A percentile compares a stretch with the other conserved stretches of the same genome.
These are phyloP conservation scores for Diaporthe sp. DNA, from an alignment of 2,329 filamentous ascomycete species.

Conservation along the genomic window DNA sequence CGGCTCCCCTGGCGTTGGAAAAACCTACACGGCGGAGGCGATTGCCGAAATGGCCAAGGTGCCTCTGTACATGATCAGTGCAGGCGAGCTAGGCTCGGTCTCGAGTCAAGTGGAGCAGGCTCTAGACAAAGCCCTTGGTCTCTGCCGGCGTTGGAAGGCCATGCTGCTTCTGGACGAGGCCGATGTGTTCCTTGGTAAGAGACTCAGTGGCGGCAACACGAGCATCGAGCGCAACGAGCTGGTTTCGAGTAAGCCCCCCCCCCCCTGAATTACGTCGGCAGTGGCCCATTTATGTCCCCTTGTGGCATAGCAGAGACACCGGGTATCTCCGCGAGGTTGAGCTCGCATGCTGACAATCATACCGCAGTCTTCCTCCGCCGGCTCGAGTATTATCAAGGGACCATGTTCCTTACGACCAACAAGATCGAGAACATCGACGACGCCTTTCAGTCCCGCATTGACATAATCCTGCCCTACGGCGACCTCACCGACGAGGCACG, in stretches of 20 bases:
- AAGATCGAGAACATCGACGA: slow-evolving; percentile 52
- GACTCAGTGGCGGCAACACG: slow-evolving; percentile 47
- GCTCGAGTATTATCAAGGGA: slow-evolving; percentile 55
- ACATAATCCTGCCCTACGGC: slow-evolving; percentile 51
- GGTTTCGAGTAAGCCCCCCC: slow-evolving; percentile 44
- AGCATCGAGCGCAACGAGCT: slow-evolving; percentile 56
- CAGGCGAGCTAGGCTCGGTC: slow-evolving; percentile 55
- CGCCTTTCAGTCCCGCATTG: slow-evolving; percentile 54
- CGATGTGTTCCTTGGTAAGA: slow-evolving; percentile 58
- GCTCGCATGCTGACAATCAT: too few relatives aligned
- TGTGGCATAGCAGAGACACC: too few relatives aligned
- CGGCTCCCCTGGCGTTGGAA: slow-evolving; percentile 29
- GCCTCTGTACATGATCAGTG: slow-evolving; percentile 56
- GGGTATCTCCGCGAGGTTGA: too few relatives aligned
- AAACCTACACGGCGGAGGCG: slow-evolving; percentile 34
- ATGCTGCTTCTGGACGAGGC: slow-evolving; percentile 60
- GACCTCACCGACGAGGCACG: slow-evolving; percentile 49
- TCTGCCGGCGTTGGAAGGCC: slow-evolving; percentile 57
- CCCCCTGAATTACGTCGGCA: too few relatives aligned
- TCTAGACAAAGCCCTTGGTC: slow-evolving; percentile 51
- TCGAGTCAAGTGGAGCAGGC: slow-evolving; percentile 51
- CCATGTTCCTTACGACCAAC: slow-evolving; percentile 56
- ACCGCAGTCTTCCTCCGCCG: slow-evolving; percentile 48
- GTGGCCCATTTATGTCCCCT: too few relatives aligned
- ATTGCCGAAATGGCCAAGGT: slow-evolving; percentile 56